A percentile compares a stretch with the other conserved stretches of the same genome.
These are phyloP conservation scores for Helianthus tuberosus DNA, from an alignment of 129 eudicot genomes.

Conservation along the genomic window DNA sequence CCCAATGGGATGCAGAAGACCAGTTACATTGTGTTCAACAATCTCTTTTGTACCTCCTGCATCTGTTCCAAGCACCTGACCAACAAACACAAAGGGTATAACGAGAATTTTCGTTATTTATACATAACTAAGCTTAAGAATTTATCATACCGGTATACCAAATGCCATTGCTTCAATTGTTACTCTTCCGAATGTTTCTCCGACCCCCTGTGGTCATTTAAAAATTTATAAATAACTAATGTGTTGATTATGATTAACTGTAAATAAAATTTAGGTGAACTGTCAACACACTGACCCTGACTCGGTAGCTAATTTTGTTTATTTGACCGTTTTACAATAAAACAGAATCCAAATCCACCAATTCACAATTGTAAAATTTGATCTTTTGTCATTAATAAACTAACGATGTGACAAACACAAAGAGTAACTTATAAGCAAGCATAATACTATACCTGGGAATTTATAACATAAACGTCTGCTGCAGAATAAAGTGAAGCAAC, in stretches of 20 bases:
- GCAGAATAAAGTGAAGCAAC: constrained; percentile 97
- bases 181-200: constrained; percentile 99
- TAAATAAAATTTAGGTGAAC: neutral
- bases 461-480: constrained; percentile 90
- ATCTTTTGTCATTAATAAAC: neutral
- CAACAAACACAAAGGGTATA: constrained; percentile 17
- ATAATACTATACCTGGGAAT: constrained; percentile 70
- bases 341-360: neutral
- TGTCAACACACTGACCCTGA: neutral
- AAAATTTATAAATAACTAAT: neutral
- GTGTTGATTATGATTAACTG: neutral
- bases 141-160: constrained; percentile 77
- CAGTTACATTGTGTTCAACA: constrained; percentile 77
- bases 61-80: constrained; percentile 93
- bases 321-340: neutral
- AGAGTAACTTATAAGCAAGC: constrained; percentile 1
- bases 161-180: constrained; percentile 99
- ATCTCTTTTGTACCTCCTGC: constrained; percentile 96
- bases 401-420: neutral
- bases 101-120: neutral
- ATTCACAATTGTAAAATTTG: neutral
- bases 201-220: constrained; percentile 61
- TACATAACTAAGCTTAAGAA: neutral
- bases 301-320: neutral
- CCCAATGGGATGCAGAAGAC: constrained; percentile 85